Conservation (phyloP, 2,329 filamentous ascomycete species). For the Botrytis porri region DNA sequence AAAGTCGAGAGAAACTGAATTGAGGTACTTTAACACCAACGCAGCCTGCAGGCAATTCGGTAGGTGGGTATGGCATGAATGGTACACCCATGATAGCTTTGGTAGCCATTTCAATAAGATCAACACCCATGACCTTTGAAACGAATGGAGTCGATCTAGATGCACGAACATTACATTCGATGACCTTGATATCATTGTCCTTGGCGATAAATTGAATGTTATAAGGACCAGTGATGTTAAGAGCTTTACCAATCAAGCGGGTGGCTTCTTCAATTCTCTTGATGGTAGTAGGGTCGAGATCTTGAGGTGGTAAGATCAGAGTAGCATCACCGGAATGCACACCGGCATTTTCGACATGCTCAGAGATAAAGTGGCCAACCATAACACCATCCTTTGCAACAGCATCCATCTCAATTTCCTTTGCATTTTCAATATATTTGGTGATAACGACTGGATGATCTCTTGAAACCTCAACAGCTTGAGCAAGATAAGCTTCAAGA, state of each 20-base stretch:
- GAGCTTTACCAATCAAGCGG: slow-evolving; percentile 91
- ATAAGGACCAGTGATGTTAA: slow-evolving; percentile 96
- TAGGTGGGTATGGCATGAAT: slow-evolving; percentile 76
- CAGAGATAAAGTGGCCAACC: slow-evolving; percentile 85
- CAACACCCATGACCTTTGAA: slow-evolving; percentile 91
- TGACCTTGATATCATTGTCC: slow-evolving; percentile 84
- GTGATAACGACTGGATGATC: slow-evolving; percentile 98
- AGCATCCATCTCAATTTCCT: slow-evolving; percentile 95
- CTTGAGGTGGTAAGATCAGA: slow-evolving; percentile 81
- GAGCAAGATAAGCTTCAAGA: slow-evolving; percentile 90
- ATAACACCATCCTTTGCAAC: slow-evolving; percentile 84
- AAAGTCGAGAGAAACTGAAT: slow-evolving; percentile 97
- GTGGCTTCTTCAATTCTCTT: slow-evolving; percentile 92
- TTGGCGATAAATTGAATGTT: slow-evolving; percentile 99
- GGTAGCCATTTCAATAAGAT: slow-evolving; percentile 92
- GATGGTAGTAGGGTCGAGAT: slow-evolving; percentile 74
- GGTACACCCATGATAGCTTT: slow-evolving; percentile 84
- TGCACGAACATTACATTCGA: slow-evolving; percentile 95
- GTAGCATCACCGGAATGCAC: slow-evolving; percentile 98
- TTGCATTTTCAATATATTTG: slow-evolving; percentile 94
- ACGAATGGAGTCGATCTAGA: slow-evolving; percentile 98
- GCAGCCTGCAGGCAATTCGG: slow-evolving; percentile 72
- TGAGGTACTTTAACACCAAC: slow-evolving; percentile 98
- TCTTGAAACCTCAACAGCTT: slow-evolving; percentile 87
- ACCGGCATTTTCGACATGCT: slow-evolving; percentile 95